phyloP scores from a whole-genome alignment of 139 green algal genomes.

The Chlorokybus atmophyticus region DNA sequence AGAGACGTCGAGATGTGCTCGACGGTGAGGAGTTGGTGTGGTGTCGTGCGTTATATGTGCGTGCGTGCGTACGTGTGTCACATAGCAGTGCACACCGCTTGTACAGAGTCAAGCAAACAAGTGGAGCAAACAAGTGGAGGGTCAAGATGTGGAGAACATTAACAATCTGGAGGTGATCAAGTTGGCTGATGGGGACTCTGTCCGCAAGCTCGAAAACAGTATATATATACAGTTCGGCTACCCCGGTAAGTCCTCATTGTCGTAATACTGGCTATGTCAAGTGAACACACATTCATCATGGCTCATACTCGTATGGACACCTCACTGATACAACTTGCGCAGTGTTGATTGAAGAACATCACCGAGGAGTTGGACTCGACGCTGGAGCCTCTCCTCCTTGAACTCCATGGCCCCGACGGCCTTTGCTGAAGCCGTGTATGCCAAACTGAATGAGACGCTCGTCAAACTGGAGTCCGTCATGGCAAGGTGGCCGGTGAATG shows the following conservation, averaged over 20 bases:
- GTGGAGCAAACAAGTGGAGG: slow-evolving; percentile 61
- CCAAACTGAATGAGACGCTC: no score
- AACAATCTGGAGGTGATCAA: slow-evolving; percentile 54
- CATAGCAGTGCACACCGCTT: no score
- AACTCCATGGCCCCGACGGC: no score
- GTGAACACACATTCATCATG: no score
- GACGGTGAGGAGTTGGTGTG: slow-evolving; percentile 4
- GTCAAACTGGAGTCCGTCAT: no score
- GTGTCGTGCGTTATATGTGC: neutral
- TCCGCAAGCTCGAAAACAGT: slow-evolving; percentile 64
- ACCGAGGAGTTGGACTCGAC: slow-evolving; percentile 57
- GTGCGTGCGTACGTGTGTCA: neutral
- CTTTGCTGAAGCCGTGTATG: no score
- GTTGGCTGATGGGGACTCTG: slow-evolving; percentile 54
- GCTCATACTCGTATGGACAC: no score
- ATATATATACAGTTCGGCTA: slow-evolving; percentile 68
- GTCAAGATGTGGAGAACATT: slow-evolving; percentile 69
- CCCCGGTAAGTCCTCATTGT: no score
- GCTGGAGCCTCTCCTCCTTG: slow-evolving; percentile 64
- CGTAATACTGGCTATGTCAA: no score
- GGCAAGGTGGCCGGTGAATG: slow-evolving; percentile 38
- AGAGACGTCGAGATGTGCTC: slow-evolving; percentile 51
- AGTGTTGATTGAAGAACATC: slow-evolving; percentile 72
- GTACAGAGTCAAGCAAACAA: slow-evolving; percentile 67
- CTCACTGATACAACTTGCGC: no score